A percentile compares a stretch with the other conserved stretches of the same genome.
Conservation (phyloP, 2,329 filamentous ascomycete species). For the Fusarium falciforme region DNA sequence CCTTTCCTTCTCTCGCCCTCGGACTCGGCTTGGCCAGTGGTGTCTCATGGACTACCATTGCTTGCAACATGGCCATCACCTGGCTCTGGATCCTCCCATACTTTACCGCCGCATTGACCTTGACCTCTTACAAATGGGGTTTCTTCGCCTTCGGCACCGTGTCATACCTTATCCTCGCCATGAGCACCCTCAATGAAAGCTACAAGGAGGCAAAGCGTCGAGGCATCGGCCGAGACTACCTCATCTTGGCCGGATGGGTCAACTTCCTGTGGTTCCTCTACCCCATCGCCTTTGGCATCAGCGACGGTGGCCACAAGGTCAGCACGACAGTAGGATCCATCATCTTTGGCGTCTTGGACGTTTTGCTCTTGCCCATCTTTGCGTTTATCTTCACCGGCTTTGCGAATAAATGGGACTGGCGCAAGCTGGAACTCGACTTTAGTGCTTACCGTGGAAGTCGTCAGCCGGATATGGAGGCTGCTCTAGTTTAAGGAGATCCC, state of each 20-base stretch:
- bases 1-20: neutral
- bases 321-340: neutral
- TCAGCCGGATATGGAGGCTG: neutral
- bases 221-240: neutral
- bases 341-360: neutral
- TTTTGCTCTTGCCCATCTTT: neutral
- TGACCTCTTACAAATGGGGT: neutral
- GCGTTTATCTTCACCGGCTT: neutral
- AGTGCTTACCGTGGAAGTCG: neutral
- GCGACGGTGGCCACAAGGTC: neutral
- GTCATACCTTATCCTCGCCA: neutral
- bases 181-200: neutral
- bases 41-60: neutral
- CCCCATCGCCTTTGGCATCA: neutral
- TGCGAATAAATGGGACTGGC: neutral
- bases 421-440: neutral
- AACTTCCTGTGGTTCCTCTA: neutral
- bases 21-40: neutral
- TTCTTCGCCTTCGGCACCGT: neutral
- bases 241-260: neutral
- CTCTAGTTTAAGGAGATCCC: neutral
- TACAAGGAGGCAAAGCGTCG: neutral
- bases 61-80: neutral
- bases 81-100: neutral
- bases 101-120: neutral